Conservation (phyloP, 2,329 filamentous ascomycete species). For the Penicillium sp. region DNA sequence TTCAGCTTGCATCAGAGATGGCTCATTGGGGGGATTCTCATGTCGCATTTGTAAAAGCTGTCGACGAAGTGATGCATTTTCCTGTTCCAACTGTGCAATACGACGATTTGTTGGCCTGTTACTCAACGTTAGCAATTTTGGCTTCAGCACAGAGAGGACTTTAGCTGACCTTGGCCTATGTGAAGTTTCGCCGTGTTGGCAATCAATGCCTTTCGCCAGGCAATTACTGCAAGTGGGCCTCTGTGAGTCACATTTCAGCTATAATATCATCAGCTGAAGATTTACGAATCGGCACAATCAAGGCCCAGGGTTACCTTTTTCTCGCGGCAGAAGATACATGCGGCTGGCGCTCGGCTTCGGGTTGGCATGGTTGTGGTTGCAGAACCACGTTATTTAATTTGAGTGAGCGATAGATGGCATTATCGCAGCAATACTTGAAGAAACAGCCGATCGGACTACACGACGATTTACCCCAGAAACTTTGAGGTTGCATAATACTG, state of each 20-base stretch:
- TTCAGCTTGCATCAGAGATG: constrained; percentile 4
- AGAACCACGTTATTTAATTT: background rate
- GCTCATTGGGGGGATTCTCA: background rate
- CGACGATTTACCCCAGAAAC: background rate
- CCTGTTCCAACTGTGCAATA: constrained; percentile 22
- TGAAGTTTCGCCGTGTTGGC: constrained; percentile 39
- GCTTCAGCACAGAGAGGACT: background rate
- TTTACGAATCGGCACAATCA: too few species aligned
- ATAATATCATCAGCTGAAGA: background rate
- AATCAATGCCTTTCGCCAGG: constrained; percentile 43
- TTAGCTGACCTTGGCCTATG: constrained; percentile 22
- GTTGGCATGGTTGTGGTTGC: constrained; percentile 11
- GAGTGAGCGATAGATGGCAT: background rate
- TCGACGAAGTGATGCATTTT: constrained; percentile 23
- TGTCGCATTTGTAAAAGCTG: constrained; percentile 7
- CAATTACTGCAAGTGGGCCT: constrained; percentile 46
- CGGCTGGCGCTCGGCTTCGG: constrained; percentile 24
- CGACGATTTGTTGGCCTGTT: constrained; percentile 27
- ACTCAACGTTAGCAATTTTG: background rate
- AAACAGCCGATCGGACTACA: background rate
- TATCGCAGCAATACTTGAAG: background rate
- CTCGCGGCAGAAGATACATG: constrained; percentile 38
- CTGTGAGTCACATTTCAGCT: constrained; percentile 50
- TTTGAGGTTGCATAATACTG: background rate
- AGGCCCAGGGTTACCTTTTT: constrained; percentile 30